Conservation (phyloP, 2,329 filamentous ascomycete genomes). For the Colletotrichum tofieldiae region DNA sequence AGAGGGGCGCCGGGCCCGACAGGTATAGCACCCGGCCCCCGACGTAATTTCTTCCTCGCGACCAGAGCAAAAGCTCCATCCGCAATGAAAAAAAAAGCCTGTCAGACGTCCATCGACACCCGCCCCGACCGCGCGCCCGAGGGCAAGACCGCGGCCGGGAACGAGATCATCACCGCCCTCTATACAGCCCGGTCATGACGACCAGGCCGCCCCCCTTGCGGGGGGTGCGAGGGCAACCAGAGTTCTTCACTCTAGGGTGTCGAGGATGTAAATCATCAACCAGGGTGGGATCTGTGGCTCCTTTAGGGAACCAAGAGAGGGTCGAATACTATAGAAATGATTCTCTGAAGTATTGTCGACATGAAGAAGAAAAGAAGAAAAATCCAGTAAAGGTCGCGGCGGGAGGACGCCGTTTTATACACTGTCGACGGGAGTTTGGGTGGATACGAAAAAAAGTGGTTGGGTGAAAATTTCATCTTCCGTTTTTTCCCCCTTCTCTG, state of each 20-base stretch:
- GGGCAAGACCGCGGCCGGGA: conserved; percentile 81
- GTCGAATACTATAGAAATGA: conserved; percentile 99
- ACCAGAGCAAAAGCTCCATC: conserved; percentile 60
- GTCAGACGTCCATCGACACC: conserved; percentile 92
- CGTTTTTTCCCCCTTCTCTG: background rate
- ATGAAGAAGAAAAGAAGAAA: conserved; percentile 66
- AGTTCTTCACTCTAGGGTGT: conserved; percentile 88
- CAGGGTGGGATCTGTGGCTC: conserved; percentile 95
- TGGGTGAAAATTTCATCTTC: background rate
- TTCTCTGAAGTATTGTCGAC: conserved; percentile 82
- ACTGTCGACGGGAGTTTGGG: background rate
- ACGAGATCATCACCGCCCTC: conserved; percentile 94
- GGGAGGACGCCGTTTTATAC: background rate
- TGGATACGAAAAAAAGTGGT: background rate
- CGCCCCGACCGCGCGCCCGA: conserved; percentile 84
- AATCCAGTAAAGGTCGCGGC: conserved; percentile 16
- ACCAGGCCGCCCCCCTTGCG: conserved; percentile 71
- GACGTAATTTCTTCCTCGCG: conserved; percentile 65
- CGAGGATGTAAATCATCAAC: conserved; percentile 94
- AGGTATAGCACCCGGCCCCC: background rate
- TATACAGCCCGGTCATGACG: conserved; percentile 70
- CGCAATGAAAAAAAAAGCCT: conserved; percentile 74
- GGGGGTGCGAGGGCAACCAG: conserved; percentile 71
- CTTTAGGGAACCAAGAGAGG: conserved; percentile 91
- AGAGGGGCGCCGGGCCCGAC: background rate